phyloP scores from a whole-genome alignment of 2,329 filamentous ascomycete genomes.

The Harringtonia aguacate region DNA sequence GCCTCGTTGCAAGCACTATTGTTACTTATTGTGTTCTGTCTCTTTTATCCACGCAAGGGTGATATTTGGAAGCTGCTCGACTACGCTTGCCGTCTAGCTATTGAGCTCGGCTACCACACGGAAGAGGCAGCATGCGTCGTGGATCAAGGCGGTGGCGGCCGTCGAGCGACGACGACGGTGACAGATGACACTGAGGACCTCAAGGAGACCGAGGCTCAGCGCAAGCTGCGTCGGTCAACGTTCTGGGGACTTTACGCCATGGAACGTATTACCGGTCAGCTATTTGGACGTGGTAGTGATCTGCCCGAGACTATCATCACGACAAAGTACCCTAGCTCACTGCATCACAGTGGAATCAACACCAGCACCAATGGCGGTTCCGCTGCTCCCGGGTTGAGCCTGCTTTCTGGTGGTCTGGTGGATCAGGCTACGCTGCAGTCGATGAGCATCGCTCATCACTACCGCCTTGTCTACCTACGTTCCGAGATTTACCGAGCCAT shows the following conservation, averaged over 20 bases:
- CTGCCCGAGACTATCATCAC: slow-evolving; percentile 25
- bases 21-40: slow-evolving; percentile 10
- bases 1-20: slow-evolving; percentile 10
- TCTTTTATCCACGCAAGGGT: slow-evolving; percentile 11
- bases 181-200: neutral
- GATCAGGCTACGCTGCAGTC: slow-evolving; percentile 13
- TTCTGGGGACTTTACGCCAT: slow-evolving; percentile 26
- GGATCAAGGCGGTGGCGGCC: neutral
- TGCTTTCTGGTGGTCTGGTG: slow-evolving; percentile 1
- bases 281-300: slow-evolving; percentile 24
- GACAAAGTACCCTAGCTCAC: slow-evolving; percentile 18
- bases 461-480: slow-evolving; percentile 23
- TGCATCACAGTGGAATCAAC: neutral
- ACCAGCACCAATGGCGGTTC: neutral
- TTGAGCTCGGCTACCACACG: slow-evolving; percentile 22
- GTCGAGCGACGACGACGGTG: neutral
- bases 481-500: slow-evolving; percentile 21
- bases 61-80: slow-evolving; percentile 13
- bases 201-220: slow-evolving; percentile 2
- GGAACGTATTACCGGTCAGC: slow-evolving; percentile 23
- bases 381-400: neutral
- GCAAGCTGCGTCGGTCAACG: slow-evolving; percentile 12
- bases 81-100: slow-evolving; percentile 11
- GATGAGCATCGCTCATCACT: slow-evolving; percentile 20
- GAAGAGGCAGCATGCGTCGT: slow-evolving; percentile 10